Conservation (phyloP, 2,329 filamentous ascomycete genomes). For the Sclerotinia spermophila region DNA sequence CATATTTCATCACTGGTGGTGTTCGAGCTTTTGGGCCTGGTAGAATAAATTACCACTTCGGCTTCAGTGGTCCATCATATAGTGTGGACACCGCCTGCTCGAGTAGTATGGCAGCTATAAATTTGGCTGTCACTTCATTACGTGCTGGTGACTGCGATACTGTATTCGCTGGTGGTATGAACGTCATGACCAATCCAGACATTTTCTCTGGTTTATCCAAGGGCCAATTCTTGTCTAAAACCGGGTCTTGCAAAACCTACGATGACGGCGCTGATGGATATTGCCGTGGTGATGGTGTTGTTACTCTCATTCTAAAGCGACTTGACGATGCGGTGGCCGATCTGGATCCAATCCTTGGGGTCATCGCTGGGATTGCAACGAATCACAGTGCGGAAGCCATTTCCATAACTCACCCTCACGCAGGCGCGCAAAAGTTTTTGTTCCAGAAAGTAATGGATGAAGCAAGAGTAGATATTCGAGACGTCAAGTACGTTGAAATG, state of each 20-base stretch:
- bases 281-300: constrained; percentile 40
- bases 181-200: constrained; percentile 27
- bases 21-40: constrained; percentile 32
- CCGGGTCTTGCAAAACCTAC: constrained; percentile 41
- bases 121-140: constrained; percentile 51
- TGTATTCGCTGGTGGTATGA: constrained; percentile 43
- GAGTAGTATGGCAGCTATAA: constrained; percentile 51
- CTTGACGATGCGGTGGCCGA: constrained; percentile 42
- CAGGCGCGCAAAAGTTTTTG: constrained; percentile 18
- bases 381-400: constrained; percentile 41
- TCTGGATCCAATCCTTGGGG: constrained; percentile 53
- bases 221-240: constrained; percentile 40
- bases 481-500: constrained; percentile 23
- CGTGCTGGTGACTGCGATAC: constrained; percentile 44
- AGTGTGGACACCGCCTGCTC: constrained; percentile 59
- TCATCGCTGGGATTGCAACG: constrained; percentile 44
- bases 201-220: constrained; percentile 37
- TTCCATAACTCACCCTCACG: constrained; percentile 14
- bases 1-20: constrained; percentile 32
- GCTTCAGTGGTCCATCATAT: constrained; percentile 48
- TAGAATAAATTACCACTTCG: constrained; percentile 41
- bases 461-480: constrained; percentile 16
- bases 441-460: constrained; percentile 20
- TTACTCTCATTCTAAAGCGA: constrained; percentile 53
- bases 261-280: constrained; percentile 25